Conservation (phyloP, 345 rosid genomes). For the Ceriops zippeliana region DNA sequence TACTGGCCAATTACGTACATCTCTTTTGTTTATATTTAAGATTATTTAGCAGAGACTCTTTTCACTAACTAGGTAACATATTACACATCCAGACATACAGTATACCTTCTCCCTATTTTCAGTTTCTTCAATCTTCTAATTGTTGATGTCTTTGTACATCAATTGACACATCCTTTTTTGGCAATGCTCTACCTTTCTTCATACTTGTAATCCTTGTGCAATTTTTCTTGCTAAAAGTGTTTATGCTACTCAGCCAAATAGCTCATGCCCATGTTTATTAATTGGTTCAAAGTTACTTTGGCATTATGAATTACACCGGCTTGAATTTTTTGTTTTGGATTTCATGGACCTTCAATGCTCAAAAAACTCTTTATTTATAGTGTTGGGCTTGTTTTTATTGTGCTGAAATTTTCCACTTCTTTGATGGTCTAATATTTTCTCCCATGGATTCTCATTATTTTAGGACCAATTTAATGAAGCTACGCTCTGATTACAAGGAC, state of each 20-base stretch:
- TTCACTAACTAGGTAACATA: not conserved
- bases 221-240: conserved; percentile 1
- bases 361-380: not conserved
- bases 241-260: not conserved
- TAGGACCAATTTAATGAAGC: conserved; percentile 96
- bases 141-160: not conserved
- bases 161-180: not conserved
- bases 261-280: not conserved
- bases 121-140: not conserved
- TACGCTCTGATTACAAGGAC: conserved; percentile 91
- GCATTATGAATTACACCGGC: not conserved
- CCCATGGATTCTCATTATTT: conserved; percentile 3
- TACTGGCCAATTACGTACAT: not conserved
- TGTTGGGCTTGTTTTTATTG: not conserved
- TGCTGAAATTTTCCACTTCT: not conserved
- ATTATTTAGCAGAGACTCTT: not conserved
- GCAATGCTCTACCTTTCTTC: not conserved
- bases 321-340: too few relatives aligned
- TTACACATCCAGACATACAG: not conserved
- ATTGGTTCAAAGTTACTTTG: not conserved
- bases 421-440: not conserved
- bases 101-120: not conserved
- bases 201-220: not conserved
- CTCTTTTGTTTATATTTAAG: not conserved
- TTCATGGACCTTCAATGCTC: not conserved